These are phyloP conservation scores for Lanmaoa rubissima DNA, from an alignment of 768 basidiomycete genomes.

Conservation along the genomic window DNA sequence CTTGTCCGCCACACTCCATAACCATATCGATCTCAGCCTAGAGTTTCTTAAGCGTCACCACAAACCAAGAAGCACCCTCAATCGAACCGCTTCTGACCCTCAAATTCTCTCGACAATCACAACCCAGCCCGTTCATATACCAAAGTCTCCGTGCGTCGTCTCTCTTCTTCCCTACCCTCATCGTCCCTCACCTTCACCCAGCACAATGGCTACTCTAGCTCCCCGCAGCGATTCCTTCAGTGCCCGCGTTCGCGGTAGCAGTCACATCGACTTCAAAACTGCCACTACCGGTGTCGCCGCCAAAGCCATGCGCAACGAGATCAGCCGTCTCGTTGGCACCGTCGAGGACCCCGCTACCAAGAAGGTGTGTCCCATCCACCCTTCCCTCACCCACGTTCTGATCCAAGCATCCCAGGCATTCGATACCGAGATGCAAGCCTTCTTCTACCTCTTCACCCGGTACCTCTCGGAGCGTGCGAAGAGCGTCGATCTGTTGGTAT, in stretches of 20 bases:
- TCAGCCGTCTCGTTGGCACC: constrained; percentile 86
- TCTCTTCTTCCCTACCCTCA: constrained; percentile 3
- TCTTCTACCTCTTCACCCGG: constrained; percentile 80
- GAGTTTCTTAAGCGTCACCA: constrained; percentile 64
- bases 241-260: constrained; percentile 70
- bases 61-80: constrained; percentile 45
- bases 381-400: constrained; percentile 9
- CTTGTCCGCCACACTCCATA: constrained; percentile 34
- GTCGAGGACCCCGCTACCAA: constrained; percentile 78
- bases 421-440: constrained; percentile 80
- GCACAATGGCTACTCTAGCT: constrained; percentile 53
- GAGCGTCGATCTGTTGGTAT: constrained; percentile 64
- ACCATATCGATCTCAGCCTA: constrained; percentile 33
- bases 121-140: constrained; percentile 56
- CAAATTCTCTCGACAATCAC: constrained; percentile 62
- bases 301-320: constrained; percentile 98
- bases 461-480: constrained; percentile 71
- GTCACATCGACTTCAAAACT: constrained; percentile 96
- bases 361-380: constrained; percentile 52
- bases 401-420: constrained; percentile 50
- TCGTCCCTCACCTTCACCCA: constrained; percentile 26
- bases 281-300: constrained; percentile 91
- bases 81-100: constrained; percentile 49
- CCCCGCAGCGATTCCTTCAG: constrained; percentile 68
- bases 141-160: constrained; percentile 40